Percentiles rank a stretch among this genome's conserved stretches.
These are phyloP conservation scores for Corinectria fuckeliana DNA, from an alignment of 2,329 filamentous ascomycete species.

Conservation along the genomic window DNA sequence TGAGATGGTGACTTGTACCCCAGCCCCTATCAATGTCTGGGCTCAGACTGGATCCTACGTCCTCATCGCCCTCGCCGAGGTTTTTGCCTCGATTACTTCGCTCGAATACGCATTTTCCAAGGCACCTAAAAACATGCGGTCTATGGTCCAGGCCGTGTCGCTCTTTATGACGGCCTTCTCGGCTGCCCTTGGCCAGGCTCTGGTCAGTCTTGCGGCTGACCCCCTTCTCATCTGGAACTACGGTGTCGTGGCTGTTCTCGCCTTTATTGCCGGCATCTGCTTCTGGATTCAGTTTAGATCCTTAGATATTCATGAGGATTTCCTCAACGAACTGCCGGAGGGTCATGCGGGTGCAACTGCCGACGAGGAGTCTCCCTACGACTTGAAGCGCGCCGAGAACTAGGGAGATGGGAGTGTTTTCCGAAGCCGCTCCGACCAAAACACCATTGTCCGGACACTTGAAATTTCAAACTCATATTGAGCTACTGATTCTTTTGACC, in stretches of 20 bases:
- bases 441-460: no score
- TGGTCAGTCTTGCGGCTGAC: slow-evolving; percentile 54
- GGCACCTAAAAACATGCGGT: slow-evolving; percentile 78
- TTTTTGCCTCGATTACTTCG: slow-evolving; percentile 59
- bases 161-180: slow-evolving; percentile 75
- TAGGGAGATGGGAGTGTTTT: not conserved
- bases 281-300: slow-evolving; percentile 72
- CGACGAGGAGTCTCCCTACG: slow-evolving; percentile 30
- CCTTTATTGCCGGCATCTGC: slow-evolving; percentile 65
- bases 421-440: no score
- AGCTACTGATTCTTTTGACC: not conserved
- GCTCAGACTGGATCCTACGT: slow-evolving; percentile 59
- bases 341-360: slow-evolving; percentile 37
- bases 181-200: slow-evolving; percentile 69
- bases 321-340: slow-evolving; percentile 64
- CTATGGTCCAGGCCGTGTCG: slow-evolving; percentile 70
- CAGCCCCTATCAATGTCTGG: slow-evolving; percentile 68
- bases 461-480: no score
- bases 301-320: slow-evolving; percentile 70
- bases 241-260: slow-evolving; percentile 67
- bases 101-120: slow-evolving; percentile 81
- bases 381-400: slow-evolving; percentile 20
- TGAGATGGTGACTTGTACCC: slow-evolving; percentile 46
- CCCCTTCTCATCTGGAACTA: slow-evolving; percentile 80
- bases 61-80: slow-evolving; percentile 56